Conservation (phyloP, 768 basidiomycete species). For the Agrocybe pediades region DNA sequence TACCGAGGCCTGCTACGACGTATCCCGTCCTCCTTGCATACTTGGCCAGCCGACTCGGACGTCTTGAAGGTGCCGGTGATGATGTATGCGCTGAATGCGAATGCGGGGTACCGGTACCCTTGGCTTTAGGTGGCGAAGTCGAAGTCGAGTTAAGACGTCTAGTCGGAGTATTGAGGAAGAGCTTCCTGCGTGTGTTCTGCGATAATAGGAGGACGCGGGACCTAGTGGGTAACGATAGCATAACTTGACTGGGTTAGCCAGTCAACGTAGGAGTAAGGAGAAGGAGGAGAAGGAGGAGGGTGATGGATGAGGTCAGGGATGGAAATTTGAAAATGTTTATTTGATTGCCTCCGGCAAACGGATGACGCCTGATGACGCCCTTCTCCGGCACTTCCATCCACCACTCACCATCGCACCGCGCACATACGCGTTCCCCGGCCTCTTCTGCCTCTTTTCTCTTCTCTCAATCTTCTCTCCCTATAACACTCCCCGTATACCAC, state of each 20-base stretch:
- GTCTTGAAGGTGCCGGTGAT: neutral
- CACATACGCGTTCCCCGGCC: no score
- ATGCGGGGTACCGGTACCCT: neutral
- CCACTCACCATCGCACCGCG: no score
- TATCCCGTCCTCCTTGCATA: conserved; percentile 33
- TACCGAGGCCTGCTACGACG: conserved; percentile 38
- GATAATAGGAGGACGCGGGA: neutral
- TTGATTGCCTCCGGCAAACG: neutral
- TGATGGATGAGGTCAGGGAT: neutral
- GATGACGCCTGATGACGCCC: neutral
- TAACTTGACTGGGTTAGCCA: neutral
- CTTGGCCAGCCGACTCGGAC: conserved; percentile 1
- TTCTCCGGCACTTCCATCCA: neutral
- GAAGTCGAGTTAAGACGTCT: neutral
- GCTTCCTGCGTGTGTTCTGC: neutral
- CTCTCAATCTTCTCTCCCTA: neutral
- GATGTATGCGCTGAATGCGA: no score
- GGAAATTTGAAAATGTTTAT: neutral
- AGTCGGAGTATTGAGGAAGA: neutral
- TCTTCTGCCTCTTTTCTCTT: neutral
- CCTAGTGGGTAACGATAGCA: neutral
- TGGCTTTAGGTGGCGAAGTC: neutral
- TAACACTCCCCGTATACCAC: neutral
- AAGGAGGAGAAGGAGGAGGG: neutral
- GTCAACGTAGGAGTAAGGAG: no score